Base-by-base conservation (phyloP, 352 stramenopile species). In the Pythium phragmitis region DNA sequence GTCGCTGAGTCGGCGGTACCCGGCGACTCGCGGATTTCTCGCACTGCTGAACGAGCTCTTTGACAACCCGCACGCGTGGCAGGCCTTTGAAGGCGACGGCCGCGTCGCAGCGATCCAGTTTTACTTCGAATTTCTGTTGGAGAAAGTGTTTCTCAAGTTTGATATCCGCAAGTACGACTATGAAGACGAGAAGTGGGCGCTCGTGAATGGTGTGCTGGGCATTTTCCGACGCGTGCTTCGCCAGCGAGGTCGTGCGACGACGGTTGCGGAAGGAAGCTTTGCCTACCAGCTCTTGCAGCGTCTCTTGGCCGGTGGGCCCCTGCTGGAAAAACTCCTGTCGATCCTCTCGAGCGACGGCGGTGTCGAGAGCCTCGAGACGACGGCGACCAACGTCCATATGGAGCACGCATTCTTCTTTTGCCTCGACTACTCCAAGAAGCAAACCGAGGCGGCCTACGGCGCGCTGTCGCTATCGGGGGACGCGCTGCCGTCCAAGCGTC, bases 341-440 rank as follows among this genome's bases (percentile, higher is more conserved):
- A 89, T 93, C 45, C 39, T 92, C n/a, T 87, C 82, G 23, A 64
- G 67, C 0, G 85, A 93, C 49, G 81, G 75, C 59, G 85, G 85
- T 11, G 81, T 91, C 23, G 85, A 93, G 26, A 86, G 77, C 63
- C 49, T 93, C 36, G 85, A 93, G 45, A 91, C 71, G 55, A 83
- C 80, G 4, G 84, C 80, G 23, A 84, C 74, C 11, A 84, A 93
- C 33, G 74, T 91, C 47, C 82, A 91, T 28, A 60, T 93, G 19
- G 82, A 93, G 46, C 80, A 91, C 56, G 77, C 85, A 7, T 93
- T 93, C 65, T 90, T 91, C 62, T 93, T 91, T 60, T 91, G 85
- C 42, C 63, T 89, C n/a, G 76, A 91, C 36, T 87, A 85, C 65
- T 84, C 85, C 7, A 88, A 89, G 67, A 85, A 85, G 41, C 80